Evolutionary conservation across 2,329 filamentous ascomycete species (phyloP), one percentile per base, ranked within the genome.

Genomic region (Lasiodiplodia theobromae): DNA sequence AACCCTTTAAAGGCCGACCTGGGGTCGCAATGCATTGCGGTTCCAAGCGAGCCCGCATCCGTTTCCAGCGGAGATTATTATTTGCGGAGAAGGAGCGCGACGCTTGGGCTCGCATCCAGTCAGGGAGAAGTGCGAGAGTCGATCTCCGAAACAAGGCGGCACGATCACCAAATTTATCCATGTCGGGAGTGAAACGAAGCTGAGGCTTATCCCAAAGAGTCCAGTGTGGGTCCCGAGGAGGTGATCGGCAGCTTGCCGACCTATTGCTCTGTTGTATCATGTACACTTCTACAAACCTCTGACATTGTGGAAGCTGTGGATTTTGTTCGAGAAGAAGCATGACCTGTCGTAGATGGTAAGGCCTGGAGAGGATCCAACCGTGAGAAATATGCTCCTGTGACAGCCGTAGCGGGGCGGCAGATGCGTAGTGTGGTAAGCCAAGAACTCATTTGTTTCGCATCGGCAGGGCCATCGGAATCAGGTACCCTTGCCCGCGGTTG

Each of bases 81-180:
- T 47, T 64, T 52, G 44, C 28, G 44, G 44, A 12, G 44, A 37
- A 31, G n/a, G 40, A 25, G 23, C n/a, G 44, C 14, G 8, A 53
- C 12, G 57, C 25, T 34, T 40, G 21, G 11, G 28, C 16, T 47
- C 38, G 31, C 47, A 38, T 38, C 44, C 51, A 51, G 40, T 63
- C 44, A 63, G 40, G 54, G 54, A 51, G 23, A 34, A 23, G 40
- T 2, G 31, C 23, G 25, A 51, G 28, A 44, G 28, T 14, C 34
- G 58, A 63, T 63, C 44, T 8, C 31, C 60, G 44, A 64, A 52
- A 64, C 58, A 49, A 28, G 38, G 16, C 23, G 25, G 8, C 21
- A 40, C 40, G 58, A 63, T 63, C 58, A 63, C 49, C 58, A 49
- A 40, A 31, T 51, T 11, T 7, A 51, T 28, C 58, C 58, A 49